phyloP scores from a whole-genome alignment of 2,329 filamentous ascomycete genomes.

The Penicillium sp. region DNA sequence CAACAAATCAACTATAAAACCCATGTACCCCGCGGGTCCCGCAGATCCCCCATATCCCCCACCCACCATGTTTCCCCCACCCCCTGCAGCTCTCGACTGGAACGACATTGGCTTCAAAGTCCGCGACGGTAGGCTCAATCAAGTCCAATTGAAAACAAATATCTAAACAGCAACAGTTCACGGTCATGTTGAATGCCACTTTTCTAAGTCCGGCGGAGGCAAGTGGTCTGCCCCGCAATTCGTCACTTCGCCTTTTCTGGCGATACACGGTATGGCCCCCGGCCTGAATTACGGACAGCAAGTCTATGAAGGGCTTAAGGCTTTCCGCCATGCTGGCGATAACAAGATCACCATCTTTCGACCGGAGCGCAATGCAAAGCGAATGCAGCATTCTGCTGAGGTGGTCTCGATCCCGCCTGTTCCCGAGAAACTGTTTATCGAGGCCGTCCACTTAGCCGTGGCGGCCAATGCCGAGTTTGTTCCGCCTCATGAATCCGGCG shows the following conservation, averaged over 20 bases:
- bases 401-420: conserved; percentile 83
- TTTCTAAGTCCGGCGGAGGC: conserved; percentile 67
- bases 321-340: conserved; percentile 70
- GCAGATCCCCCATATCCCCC: background rate
- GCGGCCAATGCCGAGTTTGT: conserved; percentile 87
- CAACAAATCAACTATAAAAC: background rate
- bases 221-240: conserved; percentile 79
- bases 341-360: conserved; percentile 80
- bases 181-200: conserved; percentile 88
- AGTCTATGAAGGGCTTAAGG: conserved; percentile 97
- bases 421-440: conserved; percentile 73
- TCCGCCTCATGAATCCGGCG: conserved; percentile 83
- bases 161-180: conserved; percentile 59
- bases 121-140: conserved; percentile 69
- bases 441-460: conserved; percentile 77
- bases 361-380: conserved; percentile 77
- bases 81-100: conserved; percentile 65
- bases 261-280: conserved; percentile 92
- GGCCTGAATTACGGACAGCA: conserved; percentile 97
- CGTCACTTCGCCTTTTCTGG: conserved; percentile 78
- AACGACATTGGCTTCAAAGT: conserved; percentile 88
- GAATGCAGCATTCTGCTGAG: conserved; percentile 80
- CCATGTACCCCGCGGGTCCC: background rate
- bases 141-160: background rate
- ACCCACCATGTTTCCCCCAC: conserved; percentile 31